These are phyloP conservation scores for Globisporangium nunn DNA, from an alignment of 352 stramenopile genomes.

Conservation along the genomic window DNA sequence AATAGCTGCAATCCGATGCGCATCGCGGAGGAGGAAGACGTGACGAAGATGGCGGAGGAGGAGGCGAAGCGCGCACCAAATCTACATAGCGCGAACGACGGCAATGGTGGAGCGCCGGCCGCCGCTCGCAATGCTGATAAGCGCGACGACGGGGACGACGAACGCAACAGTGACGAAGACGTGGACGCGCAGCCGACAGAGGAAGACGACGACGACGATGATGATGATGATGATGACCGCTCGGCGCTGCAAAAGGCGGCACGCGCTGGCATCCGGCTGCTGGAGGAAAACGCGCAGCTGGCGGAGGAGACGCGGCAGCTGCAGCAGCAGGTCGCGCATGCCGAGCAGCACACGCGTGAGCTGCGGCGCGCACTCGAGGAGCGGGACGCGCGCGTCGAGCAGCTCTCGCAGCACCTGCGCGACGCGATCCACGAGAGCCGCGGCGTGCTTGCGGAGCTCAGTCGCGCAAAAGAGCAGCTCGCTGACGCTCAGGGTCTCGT, in stretches of 20 bases:
- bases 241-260: slow-evolving; percentile 51
- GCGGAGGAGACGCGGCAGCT: slow-evolving; percentile 44
- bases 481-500: slow-evolving; percentile 19
- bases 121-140: no score
- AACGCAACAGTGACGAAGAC: not conserved
- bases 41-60: not conserved
- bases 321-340: slow-evolving; percentile 30
- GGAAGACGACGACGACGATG: slow-evolving; percentile 10
- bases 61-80: not conserved
- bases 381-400: slow-evolving; percentile 27
- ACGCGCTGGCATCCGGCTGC: slow-evolving; percentile 52
- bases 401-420: slow-evolving; percentile 35
- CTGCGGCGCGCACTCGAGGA: slow-evolving; percentile 31
- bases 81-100: not conserved
- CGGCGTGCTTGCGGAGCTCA: slow-evolving; percentile 36
- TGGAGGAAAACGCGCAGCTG: slow-evolving; percentile 69
- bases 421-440: slow-evolving; percentile 60
- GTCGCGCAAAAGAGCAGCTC: slow-evolving; percentile 27
- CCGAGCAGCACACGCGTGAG: slow-evolving; percentile 28
- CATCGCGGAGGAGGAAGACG: no score
- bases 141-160: no score
- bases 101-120: no score
- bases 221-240: slow-evolving; percentile 23
- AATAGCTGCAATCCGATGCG: not conserved
- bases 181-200: not conserved